Evolutionary conservation across 345 rosid genomes (phyloP).

Genomic region (Zanthoxylum bungeanum): DNA sequence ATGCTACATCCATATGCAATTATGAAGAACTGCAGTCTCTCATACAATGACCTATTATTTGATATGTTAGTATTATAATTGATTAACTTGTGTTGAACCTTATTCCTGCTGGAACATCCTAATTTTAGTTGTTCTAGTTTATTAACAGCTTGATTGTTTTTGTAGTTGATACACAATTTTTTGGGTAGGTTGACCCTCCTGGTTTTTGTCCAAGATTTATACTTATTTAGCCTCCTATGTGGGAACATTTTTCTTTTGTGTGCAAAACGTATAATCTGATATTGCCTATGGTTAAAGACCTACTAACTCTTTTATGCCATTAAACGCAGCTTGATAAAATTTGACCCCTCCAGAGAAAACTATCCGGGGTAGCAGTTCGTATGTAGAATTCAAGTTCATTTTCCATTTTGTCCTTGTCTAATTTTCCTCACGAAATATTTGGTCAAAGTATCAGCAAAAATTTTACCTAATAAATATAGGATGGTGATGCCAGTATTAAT

Average conservation of each 20-base stretch:
- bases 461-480: not conserved
- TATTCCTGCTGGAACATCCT: not conserved
- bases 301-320: not conserved
- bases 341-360: not conserved
- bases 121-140: not conserved
- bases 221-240: too few relatives aligned
- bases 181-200: too few relatives aligned
- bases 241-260: too few relatives aligned
- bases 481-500: not conserved
- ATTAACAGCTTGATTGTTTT: not conserved
- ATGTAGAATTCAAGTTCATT: not conserved
- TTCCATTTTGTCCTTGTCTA: not conserved
- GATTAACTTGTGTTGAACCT: not conserved
- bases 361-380: not conserved
- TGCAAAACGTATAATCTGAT: too few relatives aligned
- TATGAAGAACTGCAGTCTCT: not conserved
- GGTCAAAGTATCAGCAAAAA: not conserved
- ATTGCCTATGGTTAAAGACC: too few relatives aligned
- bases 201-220: too few relatives aligned
- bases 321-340: not conserved
- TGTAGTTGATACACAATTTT: too few relatives aligned
- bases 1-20: slow-evolving; percentile 10
- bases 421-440: not conserved
- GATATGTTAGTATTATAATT: not conserved
- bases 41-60: not conserved